These are phyloP conservation scores for Leccinum fallax DNA, from an alignment of 1,284 basidiomycete species.

Conservation along the genomic window DNA sequence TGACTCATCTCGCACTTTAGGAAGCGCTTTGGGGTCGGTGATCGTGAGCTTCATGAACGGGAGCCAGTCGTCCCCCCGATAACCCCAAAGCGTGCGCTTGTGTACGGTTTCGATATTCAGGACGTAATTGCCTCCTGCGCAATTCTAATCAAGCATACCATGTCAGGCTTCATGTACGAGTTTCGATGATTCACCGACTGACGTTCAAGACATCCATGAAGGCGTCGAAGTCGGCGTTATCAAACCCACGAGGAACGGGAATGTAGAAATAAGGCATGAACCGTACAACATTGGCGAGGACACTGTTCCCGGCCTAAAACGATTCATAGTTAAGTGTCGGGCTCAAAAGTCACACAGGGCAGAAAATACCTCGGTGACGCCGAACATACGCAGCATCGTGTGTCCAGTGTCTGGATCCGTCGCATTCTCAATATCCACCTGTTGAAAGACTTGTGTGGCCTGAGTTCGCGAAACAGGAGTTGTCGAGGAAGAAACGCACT, in stretches of 20 bases:
- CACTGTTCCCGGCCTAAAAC: constrained; percentile 78
- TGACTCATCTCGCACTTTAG: constrained; percentile 89
- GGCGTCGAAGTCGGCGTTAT: constrained; percentile 61
- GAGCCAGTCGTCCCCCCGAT: constrained; percentile 75
- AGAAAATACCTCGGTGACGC: constrained; percentile 74
- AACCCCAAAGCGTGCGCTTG: constrained; percentile 84
- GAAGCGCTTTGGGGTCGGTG: constrained; percentile 70
- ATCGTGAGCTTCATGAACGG: constrained; percentile 86
- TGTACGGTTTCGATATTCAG: constrained; percentile 61
- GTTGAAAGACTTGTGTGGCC: constrained; percentile 75
- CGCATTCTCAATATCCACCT: constrained; percentile 88
- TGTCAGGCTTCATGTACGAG: constrained; percentile 4
- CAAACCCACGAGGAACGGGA: constrained; percentile 81
- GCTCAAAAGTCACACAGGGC: background rate
- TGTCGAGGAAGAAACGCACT: constrained; percentile 34
- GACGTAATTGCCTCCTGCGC: constrained; percentile 44
- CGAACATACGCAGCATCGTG: constrained; percentile 77
- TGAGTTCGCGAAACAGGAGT: constrained; percentile 2
- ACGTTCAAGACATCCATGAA: constrained; percentile 82
- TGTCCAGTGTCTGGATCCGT: constrained; percentile 49
- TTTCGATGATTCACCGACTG: constrained; percentile 32
- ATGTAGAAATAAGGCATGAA: constrained; percentile 94
- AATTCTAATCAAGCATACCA: constrained; percentile 28
- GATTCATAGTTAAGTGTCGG: constrained; percentile 8
- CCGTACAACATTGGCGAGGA: constrained; percentile 78